A percentile compares a stretch with the other conserved stretches of the same genome.
phyloP scores from a whole-genome alignment of 2,329 filamentous ascomycete species.

The Aspergillus sp. region DNA sequence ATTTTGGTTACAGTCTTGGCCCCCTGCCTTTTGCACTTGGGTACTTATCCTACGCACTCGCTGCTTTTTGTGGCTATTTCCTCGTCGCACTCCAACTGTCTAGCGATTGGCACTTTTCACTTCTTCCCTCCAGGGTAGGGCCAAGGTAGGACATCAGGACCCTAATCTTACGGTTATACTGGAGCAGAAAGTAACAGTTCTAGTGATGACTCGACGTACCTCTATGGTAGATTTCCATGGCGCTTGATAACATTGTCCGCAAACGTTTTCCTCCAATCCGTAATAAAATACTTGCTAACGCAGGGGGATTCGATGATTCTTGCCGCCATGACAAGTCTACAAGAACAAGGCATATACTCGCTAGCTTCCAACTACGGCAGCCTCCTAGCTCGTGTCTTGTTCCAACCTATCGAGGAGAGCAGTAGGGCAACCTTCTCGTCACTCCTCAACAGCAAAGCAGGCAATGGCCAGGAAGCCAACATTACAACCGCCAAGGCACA shows the following conservation, averaged over 20 bases:
- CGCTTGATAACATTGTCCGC: conserved; percentile 70
- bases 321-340: conserved; percentile 70
- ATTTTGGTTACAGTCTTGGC: conserved; percentile 58
- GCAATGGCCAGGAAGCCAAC: conserved; percentile 16
- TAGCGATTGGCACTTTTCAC: conserved; percentile 63
- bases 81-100: conserved; percentile 61
- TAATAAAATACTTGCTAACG: conserved; percentile 89
- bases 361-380: conserved; percentile 94
- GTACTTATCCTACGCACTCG: conserved; percentile 72
- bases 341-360: conserved; percentile 86
- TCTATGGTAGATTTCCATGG: conserved; percentile 64
- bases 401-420: conserved; percentile 94
- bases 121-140: conserved; percentile 53
- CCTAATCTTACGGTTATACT: background rate
- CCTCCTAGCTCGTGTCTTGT: conserved; percentile 80
- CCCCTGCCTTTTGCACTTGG: conserved; percentile 87
- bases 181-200: conserved; percentile 14
- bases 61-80: conserved; percentile 69
- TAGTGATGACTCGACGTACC: conserved; percentile 45
- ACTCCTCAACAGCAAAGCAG: conserved; percentile 56
- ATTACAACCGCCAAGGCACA: conserved; percentile 32
- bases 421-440: conserved; percentile 87
- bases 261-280: conserved; percentile 83
- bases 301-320: conserved; percentile 93
- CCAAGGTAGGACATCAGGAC: conserved; percentile 38